Conservation (phyloP, 768 basidiomycete species). For the Boletus fagicola region DNA sequence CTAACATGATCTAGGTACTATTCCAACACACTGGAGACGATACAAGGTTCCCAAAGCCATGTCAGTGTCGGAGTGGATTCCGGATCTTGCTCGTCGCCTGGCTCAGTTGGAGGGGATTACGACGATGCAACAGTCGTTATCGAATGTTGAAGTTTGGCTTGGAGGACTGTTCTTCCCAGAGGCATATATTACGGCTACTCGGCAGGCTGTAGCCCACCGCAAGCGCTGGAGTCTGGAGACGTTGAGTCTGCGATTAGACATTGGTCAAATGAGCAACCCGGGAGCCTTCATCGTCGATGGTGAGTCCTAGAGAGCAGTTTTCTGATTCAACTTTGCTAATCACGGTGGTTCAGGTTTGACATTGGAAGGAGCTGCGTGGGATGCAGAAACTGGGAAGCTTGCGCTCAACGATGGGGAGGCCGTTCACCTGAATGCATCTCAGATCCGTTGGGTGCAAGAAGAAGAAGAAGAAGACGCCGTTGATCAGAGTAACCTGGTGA, state of each 20-base stretch:
- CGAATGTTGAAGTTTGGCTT: constrained; percentile 81
- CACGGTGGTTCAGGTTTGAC: constrained; percentile 59
- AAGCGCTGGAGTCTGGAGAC: constrained; percentile 94
- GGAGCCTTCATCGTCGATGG: constrained; percentile 86
- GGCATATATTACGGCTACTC: constrained; percentile 92
- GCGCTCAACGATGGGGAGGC: constrained; percentile 82
- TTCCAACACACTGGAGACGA: constrained; percentile 83
- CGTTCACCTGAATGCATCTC: constrained; percentile 76
- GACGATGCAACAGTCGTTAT: constrained; percentile 51
- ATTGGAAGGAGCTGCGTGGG: constrained; percentile 84
- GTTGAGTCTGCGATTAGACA: constrained; percentile 72
- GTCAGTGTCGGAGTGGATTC: constrained; percentile 84
- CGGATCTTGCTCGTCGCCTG: constrained; percentile 75
- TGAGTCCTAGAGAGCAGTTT: constrained; percentile 37
- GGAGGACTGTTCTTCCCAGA: constrained; percentile 96
- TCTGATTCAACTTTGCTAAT: constrained; percentile 6
- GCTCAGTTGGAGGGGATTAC: constrained; percentile 75
- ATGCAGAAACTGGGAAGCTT: constrained; percentile 51
- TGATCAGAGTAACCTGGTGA: constrained; percentile 50
- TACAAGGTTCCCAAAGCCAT: constrained; percentile 86
- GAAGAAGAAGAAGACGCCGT: constrained; percentile 31
- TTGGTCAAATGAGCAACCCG: constrained; percentile 76
- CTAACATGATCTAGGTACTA: constrained; percentile 58
- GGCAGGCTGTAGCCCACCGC: constrained; percentile 92
- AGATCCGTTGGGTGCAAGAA: constrained; percentile 82